These are phyloP conservation scores for Lolium rigidum DNA, from an alignment of 176 grass and related monocot genomes.

Conservation along the genomic window DNA sequence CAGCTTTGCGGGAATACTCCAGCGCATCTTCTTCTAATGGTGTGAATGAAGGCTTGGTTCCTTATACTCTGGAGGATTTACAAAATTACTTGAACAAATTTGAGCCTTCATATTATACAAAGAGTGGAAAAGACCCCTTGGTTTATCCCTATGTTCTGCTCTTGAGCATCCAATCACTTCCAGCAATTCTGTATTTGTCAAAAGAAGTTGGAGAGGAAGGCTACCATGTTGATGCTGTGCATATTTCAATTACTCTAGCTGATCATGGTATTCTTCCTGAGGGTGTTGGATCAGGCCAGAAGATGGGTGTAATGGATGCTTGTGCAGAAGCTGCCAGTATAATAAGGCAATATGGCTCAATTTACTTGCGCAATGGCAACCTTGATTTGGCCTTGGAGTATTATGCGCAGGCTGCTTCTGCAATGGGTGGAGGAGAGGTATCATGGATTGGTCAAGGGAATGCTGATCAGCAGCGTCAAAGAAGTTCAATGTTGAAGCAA, in stretches of 20 bases:
- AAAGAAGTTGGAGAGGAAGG: slow-evolving; percentile 98
- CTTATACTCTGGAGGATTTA: slow-evolving; percentile 91
- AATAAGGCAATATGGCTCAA: slow-evolving; percentile 87
- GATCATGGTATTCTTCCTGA: slow-evolving; percentile 82
- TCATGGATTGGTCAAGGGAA: slow-evolving; percentile 71
- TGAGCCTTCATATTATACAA: slow-evolving; percentile 95
- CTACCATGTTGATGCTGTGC: slow-evolving; percentile 90
- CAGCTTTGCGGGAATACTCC: slow-evolving; percentile 66
- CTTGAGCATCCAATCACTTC: slow-evolving; percentile 93
- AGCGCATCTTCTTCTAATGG: slow-evolving; percentile 73
- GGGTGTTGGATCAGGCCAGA: slow-evolving; percentile 63
- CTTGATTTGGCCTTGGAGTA: slow-evolving; percentile 89
- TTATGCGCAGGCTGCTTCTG: slow-evolving; percentile 89
- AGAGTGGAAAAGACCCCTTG: slow-evolving; percentile 90
- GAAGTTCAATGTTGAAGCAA: slow-evolving; percentile 89
- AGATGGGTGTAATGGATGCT: slow-evolving; percentile 93
- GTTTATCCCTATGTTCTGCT: slow-evolving; percentile 94
- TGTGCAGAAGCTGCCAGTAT: slow-evolving; percentile 86
- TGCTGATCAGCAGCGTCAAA: slow-evolving; percentile 78
- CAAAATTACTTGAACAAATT: slow-evolving; percentile 98
- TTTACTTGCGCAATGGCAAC: slow-evolving; percentile 82
- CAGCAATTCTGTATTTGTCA: slow-evolving; percentile 86
- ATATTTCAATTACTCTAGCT: slow-evolving; percentile 87
- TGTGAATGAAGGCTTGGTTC: slow-evolving; percentile 71
- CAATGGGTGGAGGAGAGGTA: slow-evolving; percentile 87